phyloP scores from a whole-genome alignment of 805 yeast genomes.

The Spathaspora gorwiae region DNA sequence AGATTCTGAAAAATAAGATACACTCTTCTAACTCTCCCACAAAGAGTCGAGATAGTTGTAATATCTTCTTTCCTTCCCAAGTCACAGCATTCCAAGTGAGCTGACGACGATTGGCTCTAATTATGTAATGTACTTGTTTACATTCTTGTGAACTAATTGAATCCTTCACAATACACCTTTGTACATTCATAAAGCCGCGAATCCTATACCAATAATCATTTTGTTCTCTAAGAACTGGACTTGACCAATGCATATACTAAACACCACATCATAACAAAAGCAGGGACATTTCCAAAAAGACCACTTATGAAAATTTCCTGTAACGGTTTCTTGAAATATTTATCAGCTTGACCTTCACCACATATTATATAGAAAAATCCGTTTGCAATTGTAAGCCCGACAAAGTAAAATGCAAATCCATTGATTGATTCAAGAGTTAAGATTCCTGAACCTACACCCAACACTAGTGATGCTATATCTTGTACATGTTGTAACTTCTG shows the following conservation, averaged over 20 bases:
- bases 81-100: no score
- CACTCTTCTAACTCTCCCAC: no score
- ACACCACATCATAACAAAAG: constrained; percentile 47
- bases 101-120: no score
- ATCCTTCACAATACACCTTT: no score
- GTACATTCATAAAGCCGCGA: no score
- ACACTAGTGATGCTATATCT: constrained; percentile 32
- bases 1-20: no score
- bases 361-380: constrained; percentile 23
- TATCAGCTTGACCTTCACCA: constrained; percentile 25
- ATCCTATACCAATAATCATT: no score
- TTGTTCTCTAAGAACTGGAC: not conserved
- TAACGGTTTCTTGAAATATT: constrained; percentile 26
- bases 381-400: constrained; percentile 31
- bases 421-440: constrained; percentile 31
- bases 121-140: no score
- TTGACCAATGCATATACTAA: constrained; percentile 40
- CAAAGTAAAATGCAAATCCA: constrained; percentile 33
- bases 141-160: no score
- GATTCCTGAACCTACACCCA: constrained; percentile 39
- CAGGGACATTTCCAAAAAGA: constrained; percentile 29
- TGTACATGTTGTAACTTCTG: constrained; percentile 28
- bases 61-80: no score
- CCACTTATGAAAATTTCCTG: constrained; percentile 32
- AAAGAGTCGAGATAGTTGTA: no score